Conservation (phyloP, 2,329 filamentous ascomycete species). For the Nothophoma quercina region DNA sequence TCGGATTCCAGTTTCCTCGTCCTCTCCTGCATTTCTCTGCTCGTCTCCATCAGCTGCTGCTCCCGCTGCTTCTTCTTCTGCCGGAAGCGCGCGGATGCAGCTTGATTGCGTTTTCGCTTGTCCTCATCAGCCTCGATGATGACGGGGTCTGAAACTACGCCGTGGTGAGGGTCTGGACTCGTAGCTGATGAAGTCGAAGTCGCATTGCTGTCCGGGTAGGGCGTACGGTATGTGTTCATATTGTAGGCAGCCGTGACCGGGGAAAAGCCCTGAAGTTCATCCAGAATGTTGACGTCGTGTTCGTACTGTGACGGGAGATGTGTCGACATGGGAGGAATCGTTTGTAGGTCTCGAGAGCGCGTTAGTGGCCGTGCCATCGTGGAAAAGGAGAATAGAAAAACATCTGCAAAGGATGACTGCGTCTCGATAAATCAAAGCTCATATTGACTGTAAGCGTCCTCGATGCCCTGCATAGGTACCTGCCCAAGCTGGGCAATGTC, state of each 20-base stretch:
- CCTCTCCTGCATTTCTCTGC: constrained; percentile 80
- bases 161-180: constrained; percentile 29
- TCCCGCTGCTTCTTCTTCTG: constrained; percentile 97
- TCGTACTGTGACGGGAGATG: constrained; percentile 37
- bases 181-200: constrained; percentile 37
- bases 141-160: constrained; percentile 31
- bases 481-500: constrained; percentile 28
- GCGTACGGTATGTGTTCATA: constrained; percentile 36
- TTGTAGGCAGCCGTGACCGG: constrained; percentile 35
- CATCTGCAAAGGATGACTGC: constrained; percentile 7
- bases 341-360: constrained; percentile 37
- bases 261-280: constrained; percentile 42
- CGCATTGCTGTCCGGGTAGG: constrained; percentile 45
- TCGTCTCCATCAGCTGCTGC: constrained; percentile 68
- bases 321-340: constrained; percentile 39
- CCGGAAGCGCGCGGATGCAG: constrained; percentile 86
- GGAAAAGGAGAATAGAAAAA: constrained; percentile 5
- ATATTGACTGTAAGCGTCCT: background rate
- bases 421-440: constrained; percentile 5
- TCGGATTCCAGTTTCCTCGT: constrained; percentile 72
- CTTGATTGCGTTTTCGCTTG: constrained; percentile 87
- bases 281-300: constrained; percentile 34
- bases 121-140: constrained; percentile 75
- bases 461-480: constrained; percentile 25
- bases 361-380: constrained; percentile 34